Conservation (phyloP, 306 rosid species). For the Neltuma alba region DNA sequence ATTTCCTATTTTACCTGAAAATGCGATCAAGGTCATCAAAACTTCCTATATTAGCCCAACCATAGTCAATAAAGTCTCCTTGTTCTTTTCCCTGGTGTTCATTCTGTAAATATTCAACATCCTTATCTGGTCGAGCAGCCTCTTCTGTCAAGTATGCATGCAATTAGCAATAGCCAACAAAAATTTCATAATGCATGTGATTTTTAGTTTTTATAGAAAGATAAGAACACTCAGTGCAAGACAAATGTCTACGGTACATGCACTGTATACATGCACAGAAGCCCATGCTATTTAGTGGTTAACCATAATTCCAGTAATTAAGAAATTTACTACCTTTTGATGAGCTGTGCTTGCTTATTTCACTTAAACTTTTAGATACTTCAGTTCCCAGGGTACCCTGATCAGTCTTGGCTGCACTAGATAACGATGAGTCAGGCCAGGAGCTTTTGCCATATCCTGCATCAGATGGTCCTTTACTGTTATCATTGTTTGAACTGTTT, state of each 20-base stretch:
- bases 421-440: conserved; percentile 66
- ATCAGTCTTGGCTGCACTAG: conserved; percentile 53
- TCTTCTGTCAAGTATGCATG: conserved; percentile 55
- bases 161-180: conserved; percentile 30
- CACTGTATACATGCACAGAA: conserved; percentile 11
- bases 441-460: conserved; percentile 49
- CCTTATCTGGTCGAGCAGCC: conserved; percentile 53
- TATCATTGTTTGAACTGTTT: conserved; percentile 49
- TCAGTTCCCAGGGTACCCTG: conserved; percentile 53
- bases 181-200: conserved; percentile 29
- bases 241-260: conserved; percentile 4
- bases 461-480: conserved; percentile 46
- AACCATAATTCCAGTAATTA: conserved; percentile 26
- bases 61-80: conserved; percentile 80
- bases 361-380: conserved; percentile 46
- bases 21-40: conserved; percentile 91
- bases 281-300: conserved; percentile 19
- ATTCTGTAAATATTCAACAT: conserved; percentile 54
- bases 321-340: conserved; percentile 52
- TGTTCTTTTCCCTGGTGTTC: conserved; percentile 69
- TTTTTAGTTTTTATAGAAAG: conserved; percentile 15
- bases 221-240: conserved; percentile 13
- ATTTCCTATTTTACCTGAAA: conserved; percentile 70
- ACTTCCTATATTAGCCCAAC: conserved; percentile 91
- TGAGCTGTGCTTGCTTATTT: conserved; percentile 45